A percentile compares a stretch with the other conserved stretches of the same genome.
phyloP scores from a whole-genome alignment of 768 basidiomycete genomes.

The Auricularia heimuer region DNA sequence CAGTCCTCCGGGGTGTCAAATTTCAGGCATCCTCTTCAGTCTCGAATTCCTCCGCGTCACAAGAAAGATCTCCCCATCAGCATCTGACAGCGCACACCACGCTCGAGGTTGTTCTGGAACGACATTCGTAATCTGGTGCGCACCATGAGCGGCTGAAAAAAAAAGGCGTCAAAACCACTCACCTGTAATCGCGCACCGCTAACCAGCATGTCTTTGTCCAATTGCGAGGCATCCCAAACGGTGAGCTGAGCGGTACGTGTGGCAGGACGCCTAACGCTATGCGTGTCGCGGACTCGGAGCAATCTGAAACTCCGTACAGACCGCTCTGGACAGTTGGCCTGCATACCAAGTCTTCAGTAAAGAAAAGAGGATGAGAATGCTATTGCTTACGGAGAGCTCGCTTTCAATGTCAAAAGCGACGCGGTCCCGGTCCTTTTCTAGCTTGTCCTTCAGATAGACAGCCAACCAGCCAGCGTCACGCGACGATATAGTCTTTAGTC shows the following conservation, averaged over 20 bases:
- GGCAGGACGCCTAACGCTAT: slow-evolving; percentile 39
- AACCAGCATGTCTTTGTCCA: slow-evolving; percentile 38
- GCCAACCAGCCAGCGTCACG: slow-evolving; percentile 58
- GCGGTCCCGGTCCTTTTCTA: slow-evolving; percentile 39
- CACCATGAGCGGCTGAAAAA: not conserved
- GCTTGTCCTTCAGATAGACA: slow-evolving; percentile 37
- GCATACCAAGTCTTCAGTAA: not conserved
- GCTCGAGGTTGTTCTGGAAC: slow-evolving; percentile 55
- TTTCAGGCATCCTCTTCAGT: slow-evolving; percentile 14
- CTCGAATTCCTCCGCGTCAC: slow-evolving; percentile 54
- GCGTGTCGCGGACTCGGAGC: slow-evolving; percentile 54
- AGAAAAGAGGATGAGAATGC: not conserved
- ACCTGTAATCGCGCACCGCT: slow-evolving; percentile 6
- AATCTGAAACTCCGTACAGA: slow-evolving; percentile 71
- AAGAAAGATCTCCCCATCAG: slow-evolving; percentile 60
- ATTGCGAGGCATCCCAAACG: slow-evolving; percentile 64
- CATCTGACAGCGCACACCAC: slow-evolving; percentile 56
- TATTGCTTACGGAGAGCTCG: slow-evolving; percentile 55
- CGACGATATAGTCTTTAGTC: slow-evolving; percentile 32
- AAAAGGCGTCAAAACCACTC: not conserved
- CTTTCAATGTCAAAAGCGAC: slow-evolving; percentile 53
- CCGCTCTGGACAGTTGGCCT: slow-evolving; percentile 54
- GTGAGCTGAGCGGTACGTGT: slow-evolving; percentile 66
- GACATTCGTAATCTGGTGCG: slow-evolving; percentile 52
- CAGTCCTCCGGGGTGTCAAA: no score